Percentiles rank a stretch among this genome's conserved stretches.
These are phyloP conservation scores for Barnettozyma salicaria DNA, from an alignment of 805 yeast genomes.

Conservation along the genomic window DNA sequence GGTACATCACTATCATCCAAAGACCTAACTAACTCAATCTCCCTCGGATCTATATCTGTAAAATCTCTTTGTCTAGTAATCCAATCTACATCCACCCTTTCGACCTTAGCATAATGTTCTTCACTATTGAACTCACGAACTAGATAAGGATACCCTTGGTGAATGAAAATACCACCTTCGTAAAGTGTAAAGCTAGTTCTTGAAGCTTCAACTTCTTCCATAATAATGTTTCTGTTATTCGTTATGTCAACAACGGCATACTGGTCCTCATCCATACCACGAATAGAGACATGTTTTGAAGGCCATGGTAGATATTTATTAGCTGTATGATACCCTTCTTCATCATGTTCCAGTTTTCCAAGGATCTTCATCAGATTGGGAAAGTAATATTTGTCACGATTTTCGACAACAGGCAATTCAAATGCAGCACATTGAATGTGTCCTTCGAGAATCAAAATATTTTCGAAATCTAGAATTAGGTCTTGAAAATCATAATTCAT, in stretches of 20 bases:
- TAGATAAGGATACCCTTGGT: conserved; percentile 87
- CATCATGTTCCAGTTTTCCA: conserved; percentile 33
- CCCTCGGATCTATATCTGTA: conserved; percentile 85
- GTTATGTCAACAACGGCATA: conserved; percentile 91
- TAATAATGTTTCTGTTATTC: conserved; percentile 63
- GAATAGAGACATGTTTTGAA: conserved; percentile 60
- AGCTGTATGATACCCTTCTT: conserved; percentile 48
- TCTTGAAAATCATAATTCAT: conserved; percentile 51
- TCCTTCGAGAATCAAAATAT: conserved; percentile 59
- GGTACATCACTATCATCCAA: conserved; percentile 48
- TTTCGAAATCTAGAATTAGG: conserved; percentile 53
- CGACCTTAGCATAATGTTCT: conserved; percentile 76
- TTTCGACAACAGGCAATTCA: conserved; percentile 57
- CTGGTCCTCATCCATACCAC: conserved; percentile 77
- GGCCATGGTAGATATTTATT: conserved; percentile 78
- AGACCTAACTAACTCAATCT: conserved; percentile 59
- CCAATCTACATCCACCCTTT: conserved; percentile 91
- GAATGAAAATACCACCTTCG: conserved; percentile 88
- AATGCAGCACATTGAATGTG: conserved; percentile 95
- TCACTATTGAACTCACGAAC: conserved; percentile 80
- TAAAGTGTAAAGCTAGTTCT: conserved; percentile 87
- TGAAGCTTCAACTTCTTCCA: conserved; percentile 85
- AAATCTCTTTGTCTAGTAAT: conserved; percentile 85
- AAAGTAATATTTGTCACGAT: conserved; percentile 57
- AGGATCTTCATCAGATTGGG: conserved; percentile 26